Evolutionary conservation across 1,139 yeast genomes (phyloP), one percentile per base, ranked within the genome.

Genomic region (Yamadazyma mexicana): DNA sequence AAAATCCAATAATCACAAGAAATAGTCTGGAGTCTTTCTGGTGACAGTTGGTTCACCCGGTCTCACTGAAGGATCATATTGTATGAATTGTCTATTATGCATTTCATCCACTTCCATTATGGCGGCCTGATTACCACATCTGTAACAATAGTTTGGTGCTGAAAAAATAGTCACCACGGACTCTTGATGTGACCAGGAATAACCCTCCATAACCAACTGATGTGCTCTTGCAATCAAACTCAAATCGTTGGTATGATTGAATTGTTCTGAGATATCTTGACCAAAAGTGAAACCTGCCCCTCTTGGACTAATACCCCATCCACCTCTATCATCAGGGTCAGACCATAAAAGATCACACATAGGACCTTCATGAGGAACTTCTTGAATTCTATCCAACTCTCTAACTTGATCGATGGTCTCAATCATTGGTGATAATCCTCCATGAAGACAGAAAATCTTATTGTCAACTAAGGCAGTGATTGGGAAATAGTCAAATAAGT

Each of bases 121-220:
- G 33, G 98, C 98, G 26, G 98, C 98, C 68, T 91, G 97, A 69
- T 92, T 92, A 56, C 98, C 98, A 71, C 98, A 92, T 67, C 98
- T 75, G 62, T 87, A 92, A 64, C 96, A 92, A 66, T 92, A 92
- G 61, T 92, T 92, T 32, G 98, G 98, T 14, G 98, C 98, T 16
- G 94, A 83, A 94, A 97, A 92, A 30, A 92, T 97, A 1, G 98
- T 92, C 18, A 92, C 98, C 37, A 92, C 96, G n/a, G 81, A 78
- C 62, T 87, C 84, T 54, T 81, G 85, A 61, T 83, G 89, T 22
- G 85, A 75, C 91, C 88, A 83, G 20, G 82, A 73, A 41, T 83
- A 66, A 31, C 98, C 98, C 58, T 92, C 98, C 98, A 92, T 92
- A 31, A 92, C 98, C 61, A 92, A 77, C 68, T 92, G 98, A 68